Evolutionary conservation across 2,329 filamentous ascomycete genomes (phyloP), one percentile per base, ranked within the genome.

Genomic region (Diaporthe vexans): DNA sequence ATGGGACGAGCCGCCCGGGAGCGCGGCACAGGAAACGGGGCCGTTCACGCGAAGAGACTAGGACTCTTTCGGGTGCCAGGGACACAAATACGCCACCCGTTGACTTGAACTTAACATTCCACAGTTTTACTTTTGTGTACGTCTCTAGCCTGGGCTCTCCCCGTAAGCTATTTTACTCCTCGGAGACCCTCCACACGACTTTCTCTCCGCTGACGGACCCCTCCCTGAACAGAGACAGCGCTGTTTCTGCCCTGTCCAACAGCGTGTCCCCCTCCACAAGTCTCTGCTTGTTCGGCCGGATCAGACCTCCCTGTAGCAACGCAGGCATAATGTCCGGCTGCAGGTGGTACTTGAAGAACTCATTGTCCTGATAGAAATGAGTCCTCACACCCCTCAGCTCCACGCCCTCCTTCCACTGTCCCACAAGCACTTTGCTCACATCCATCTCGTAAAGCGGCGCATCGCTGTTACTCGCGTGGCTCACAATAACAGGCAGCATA

Each of bases 401-500:
- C 0, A 91, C 89, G 0, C 88, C 90, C 4, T 88, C 83, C 4
- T 82, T 82, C 90, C 90, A 92, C 46, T 83, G 77, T 0, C 78
- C 83, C 1, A 74, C 56, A 9, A 85, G 83, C 15, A 80, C 83
- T 10, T 81, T 81, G n/a, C 76, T 59, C 0, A 86, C 86, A 67
- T 90, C 88, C 87, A 90, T 89, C 48, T 84, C 84, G 72, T 90
- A 92, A 75, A 87, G 83, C 0, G 90, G 90, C 74, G 80, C 82
- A 24, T 85, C 81, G 0, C 82, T 83, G 6, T 85, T 83, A 0
- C 83, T 86, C 0, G 90, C 86, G 75, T 91, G 87, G 57, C 81
- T 85, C 58, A 91, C 76, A 73, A 92, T 89, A 21, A 92, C 86
- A 0, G 91, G 91, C 8, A 93, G 80, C 81, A 93, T 85, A 21